These are phyloP conservation scores for Talinum fruticosum DNA, from an alignment of 148 eudicot species.

Conservation along the genomic window DNA sequence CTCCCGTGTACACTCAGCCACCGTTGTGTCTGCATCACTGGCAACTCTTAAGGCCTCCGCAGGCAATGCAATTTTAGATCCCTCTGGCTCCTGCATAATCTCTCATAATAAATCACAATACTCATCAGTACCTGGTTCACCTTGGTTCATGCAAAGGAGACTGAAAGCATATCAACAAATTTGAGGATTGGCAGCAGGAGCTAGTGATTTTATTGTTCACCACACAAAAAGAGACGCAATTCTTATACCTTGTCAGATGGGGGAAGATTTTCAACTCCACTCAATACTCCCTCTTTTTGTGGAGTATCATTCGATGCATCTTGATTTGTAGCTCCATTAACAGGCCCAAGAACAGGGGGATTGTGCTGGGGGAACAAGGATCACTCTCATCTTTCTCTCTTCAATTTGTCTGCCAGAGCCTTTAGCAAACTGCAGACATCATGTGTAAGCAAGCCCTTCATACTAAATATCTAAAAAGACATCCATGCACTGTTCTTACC, in stretches of 20 bases:
- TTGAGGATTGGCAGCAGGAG: neutral
- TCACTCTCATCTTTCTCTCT: slow-evolving; percentile 63
- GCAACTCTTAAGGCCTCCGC: slow-evolving; percentile 23
- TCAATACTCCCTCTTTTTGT: slow-evolving; percentile 30
- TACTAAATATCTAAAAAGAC: slow-evolving; percentile 8
- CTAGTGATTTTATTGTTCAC: slow-evolving; percentile 2
- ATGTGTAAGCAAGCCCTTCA: slow-evolving; percentile 12
- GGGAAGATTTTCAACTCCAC: slow-evolving; percentile 42
- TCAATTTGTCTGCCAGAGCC: slow-evolving; percentile 44
- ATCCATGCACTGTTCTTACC: slow-evolving; percentile 34
- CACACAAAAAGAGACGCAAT: too few species aligned
- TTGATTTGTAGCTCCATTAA: slow-evolving; percentile 38
- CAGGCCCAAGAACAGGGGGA: slow-evolving; percentile 41
- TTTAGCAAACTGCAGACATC: slow-evolving; percentile 55
- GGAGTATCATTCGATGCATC: slow-evolving; percentile 32
- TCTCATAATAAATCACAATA: slow-evolving; percentile 1
- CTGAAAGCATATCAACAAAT: neutral
- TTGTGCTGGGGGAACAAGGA: slow-evolving; percentile 45
- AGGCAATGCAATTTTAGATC: slow-evolving; percentile 19
- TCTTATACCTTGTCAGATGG: slow-evolving; percentile 38
- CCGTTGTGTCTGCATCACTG: slow-evolving; percentile 25
- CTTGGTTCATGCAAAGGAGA: neutral
- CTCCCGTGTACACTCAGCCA: slow-evolving; percentile 30
- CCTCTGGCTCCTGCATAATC: slow-evolving; percentile 32
- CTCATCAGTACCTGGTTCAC: neutral